Evolutionary conservation across 2,329 filamentous ascomycete species (phyloP).

Genomic region (Lasiodiplodia gonubiensis): DNA sequence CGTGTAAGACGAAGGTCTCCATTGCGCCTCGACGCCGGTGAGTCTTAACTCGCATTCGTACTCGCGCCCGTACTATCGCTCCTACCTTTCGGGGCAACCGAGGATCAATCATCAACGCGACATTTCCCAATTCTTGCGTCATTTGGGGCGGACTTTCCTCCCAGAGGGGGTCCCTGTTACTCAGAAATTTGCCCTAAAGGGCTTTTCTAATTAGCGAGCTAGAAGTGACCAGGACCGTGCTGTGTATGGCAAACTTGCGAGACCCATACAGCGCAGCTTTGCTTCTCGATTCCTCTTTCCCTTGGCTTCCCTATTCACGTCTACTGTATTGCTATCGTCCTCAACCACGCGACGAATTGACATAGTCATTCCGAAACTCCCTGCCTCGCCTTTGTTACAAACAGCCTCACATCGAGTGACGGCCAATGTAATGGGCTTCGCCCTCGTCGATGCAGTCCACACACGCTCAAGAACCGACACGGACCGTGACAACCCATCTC

Average conservation of each 20-base stretch:
- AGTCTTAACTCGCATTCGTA: too few relatives aligned
- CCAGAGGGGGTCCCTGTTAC: background rate
- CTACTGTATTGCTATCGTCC: background rate
- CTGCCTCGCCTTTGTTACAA: background rate
- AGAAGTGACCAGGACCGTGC: background rate
- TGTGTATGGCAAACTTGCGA: background rate
- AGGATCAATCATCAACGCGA: background rate
- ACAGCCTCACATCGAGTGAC: background rate
- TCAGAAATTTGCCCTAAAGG: background rate
- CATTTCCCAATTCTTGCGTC: background rate
- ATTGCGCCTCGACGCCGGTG: too few relatives aligned
- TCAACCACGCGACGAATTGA: background rate
- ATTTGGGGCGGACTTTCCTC: background rate
- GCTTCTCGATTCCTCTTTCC: background rate
- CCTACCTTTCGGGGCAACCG: background rate
- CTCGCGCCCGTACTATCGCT: background rate
- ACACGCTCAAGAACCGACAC: background rate
- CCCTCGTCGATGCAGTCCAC: background rate
- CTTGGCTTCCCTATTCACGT: background rate
- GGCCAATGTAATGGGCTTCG: conserved; percentile 8
- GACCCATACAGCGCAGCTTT: background rate
- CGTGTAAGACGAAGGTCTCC: too few relatives aligned
- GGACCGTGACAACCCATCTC: too few relatives aligned
- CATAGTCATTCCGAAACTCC: background rate
- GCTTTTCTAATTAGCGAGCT: background rate